Base-by-base conservation (phyloP, 495 filamentous ascomycete species). In the Penicillium goetzii region DNA sequence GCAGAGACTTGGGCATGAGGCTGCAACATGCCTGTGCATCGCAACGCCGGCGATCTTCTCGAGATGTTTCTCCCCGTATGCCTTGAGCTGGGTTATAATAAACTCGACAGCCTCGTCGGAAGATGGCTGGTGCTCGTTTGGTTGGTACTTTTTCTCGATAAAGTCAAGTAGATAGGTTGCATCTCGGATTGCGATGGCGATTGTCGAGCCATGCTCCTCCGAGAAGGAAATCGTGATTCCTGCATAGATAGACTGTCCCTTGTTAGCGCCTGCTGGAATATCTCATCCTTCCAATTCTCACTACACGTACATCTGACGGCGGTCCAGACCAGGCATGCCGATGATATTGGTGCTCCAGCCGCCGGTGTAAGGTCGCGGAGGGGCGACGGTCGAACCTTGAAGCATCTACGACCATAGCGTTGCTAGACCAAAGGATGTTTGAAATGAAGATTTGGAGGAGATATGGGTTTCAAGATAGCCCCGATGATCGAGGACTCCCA, bases 81-180 rank as follows among this genome's bases (percentile, higher is more conserved):
- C 63, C 40, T 81, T 72, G 21, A 90, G 77, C 52, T 84, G 77
- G 0, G 67, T 47, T 21, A 90, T 74, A 9, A 86, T 74, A 62
- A 86, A 83, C 49, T 86, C 79, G 32, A 60, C 63, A 11, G 77
- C 81, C 36, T 89, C 81, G 56, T 79, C 68, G 58, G 64, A 38
- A 61, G 69, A 63, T 64, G 74, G 51, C 8, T 74, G 68, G 26
- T 81, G 63, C 2, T 69, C 47, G 6, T 47, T 40, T 2, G 62
- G 28, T 1, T 60, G 30, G 21, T 90, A 75, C 2, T 80, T 75
- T 61, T 85, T 81, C 53, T 93, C 82, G 28, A 84, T 82, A 62
- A 90, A 94, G 70, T 95, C 92, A 38, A 92, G 79, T 23, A 90
- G 82, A 68, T 96, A 96, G 0, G 88, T 89, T 6, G 86, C 83